A percentile compares a stretch with the other conserved stretches of the same genome.
Conservation (phyloP, 768 basidiomycete species). For the Suillus tomentosus region DNA sequence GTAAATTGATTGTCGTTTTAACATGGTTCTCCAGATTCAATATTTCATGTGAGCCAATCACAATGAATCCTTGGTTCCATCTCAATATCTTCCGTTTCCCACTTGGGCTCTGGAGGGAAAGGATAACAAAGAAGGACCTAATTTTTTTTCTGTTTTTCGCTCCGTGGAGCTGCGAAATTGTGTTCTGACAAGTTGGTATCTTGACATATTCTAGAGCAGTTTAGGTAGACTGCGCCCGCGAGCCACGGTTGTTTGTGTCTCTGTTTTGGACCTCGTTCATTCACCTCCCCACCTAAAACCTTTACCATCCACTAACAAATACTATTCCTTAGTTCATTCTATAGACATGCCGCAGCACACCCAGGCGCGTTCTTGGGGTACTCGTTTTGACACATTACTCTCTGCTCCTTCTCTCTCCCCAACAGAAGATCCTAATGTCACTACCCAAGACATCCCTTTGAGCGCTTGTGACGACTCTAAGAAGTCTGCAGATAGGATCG, state of each 20-base stretch:
- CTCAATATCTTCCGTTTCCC: neutral
- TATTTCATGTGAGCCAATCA: conserved; percentile 8
- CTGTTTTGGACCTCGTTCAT: neutral
- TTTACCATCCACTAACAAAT: conserved; percentile 8
- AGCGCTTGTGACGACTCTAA: conserved; percentile 27
- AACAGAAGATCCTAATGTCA: conserved; percentile 26
- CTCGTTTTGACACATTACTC: conserved; percentile 68
- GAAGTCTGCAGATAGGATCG: conserved; percentile 46
- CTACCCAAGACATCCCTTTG: conserved; percentile 16
- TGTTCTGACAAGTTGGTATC: conserved; percentile 1
- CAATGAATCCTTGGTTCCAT: neutral
- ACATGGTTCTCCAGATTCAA: neutral
- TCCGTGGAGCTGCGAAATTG: neutral
- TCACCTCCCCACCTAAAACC: neutral
- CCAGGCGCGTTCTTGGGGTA: conserved; percentile 62
- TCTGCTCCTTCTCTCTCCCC: conserved; percentile 51
- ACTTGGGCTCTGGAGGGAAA: neutral
- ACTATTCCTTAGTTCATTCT: conserved; percentile 24
- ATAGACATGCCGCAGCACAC: conserved; percentile 47
- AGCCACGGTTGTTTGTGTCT: neutral
- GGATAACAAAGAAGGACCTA: neutral
- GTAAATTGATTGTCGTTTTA: conserved; percentile 2
- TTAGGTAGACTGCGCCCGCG: conserved; percentile 3
- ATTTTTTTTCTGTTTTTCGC: neutral
- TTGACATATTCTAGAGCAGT: conserved; percentile 2